Evolutionary conservation across 352 stramenopile genomes (phyloP), one percentile per base, ranked within the genome.

Genomic region (Globisporangium ultimum): DNA sequence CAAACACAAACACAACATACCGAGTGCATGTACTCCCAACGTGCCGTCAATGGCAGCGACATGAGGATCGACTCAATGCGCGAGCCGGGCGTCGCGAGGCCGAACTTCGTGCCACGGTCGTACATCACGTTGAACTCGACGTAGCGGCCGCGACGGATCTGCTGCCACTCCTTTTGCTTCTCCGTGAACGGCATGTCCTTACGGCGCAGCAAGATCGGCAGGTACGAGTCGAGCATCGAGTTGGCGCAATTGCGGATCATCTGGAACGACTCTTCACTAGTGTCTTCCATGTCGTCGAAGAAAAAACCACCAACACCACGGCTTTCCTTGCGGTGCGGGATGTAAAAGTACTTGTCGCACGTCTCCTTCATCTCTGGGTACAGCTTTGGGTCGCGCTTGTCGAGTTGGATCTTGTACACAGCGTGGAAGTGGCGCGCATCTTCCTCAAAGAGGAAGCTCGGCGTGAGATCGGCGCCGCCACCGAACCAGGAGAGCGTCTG

Each of bases 71-170:
- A 98, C 75, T 99, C 97, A 58, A 98, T 98, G 59, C 97, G 93
- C 22, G 95, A 97, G 22, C 95, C 95, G 0, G 88, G 88, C 12
- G 97, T 99, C 55, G 98, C 94, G 12, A 99, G 80, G 6, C 97
- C 97, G 67, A 99, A 99, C 51, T 99, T 96, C 36, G 97, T 99
- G 67, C 97, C 97, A 22, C 97, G 84, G 76, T 99, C 97, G 72
- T 99, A 99, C 66, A 99, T 98, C 60, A 99, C 86, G 82, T 99
- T 99, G 79, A 99, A 99, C 81, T 99, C 97, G 9, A 98, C 95
- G 78, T 99, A 99, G 63, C 94, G 88, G 47, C 96, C 96, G 21
- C 95, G 86, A 53, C 97, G 88, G 17, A 99, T 89, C 67, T 98
- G 92, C 81, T 99, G 97, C 97, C 97, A 99, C 53, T 98, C 74